Base-by-base conservation (phyloP, 805 yeast species). In the Torulaspora gathmanii region DNA sequence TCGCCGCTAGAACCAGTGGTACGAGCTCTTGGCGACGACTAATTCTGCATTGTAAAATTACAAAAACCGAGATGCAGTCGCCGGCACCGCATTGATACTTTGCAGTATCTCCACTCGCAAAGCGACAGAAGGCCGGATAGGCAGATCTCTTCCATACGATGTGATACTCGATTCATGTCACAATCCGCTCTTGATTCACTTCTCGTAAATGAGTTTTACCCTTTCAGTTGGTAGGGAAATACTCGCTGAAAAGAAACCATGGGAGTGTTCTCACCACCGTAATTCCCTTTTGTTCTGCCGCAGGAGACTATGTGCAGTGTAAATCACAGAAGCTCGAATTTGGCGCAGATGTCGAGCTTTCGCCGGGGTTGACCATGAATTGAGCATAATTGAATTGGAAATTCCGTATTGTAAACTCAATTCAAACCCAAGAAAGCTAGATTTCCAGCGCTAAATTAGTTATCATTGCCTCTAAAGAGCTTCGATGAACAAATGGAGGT, bases 201-300 rank as follows among this genome's bases (percentile, higher is more conserved):
- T 31, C 34, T 23, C 40, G 51, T 48, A 39, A 48, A 48, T 48
- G 48, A 40, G 47, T 48, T 48, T 48, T 48, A 22, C 51, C 47
- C 49, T 37, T 46, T 30, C 16, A 19, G 33, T 19, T 30, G 49
- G 49, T 16, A 46, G 47, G 47, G 44, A 44, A 44, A 44, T 11
- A 33, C 45, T 40, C 48, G 33, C 51, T 48, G 28, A 48, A 48
- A 48, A 48, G 51, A 48, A 43, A 42, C 51, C 46, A 25, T 22
- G 13, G 3, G 17, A 15, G 42, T 11, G 29, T 12, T 9, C 34
- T 26, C 15, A 9, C 17, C 19, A n/a, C 5, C 6, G 17, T 19
- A 12, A 6, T 15, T n/a, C 5, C n/a, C 20, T 22, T 7, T 11
- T 31, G 20, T 13, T 31, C 34, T 31, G 22, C 34, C 34, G 16